A percentile compares a stretch with the other conserved stretches of the same genome.
These are phyloP conservation scores for Austroboletus niveus DNA, from an alignment of 1,284 basidiomycete species.

Conservation along the genomic window DNA sequence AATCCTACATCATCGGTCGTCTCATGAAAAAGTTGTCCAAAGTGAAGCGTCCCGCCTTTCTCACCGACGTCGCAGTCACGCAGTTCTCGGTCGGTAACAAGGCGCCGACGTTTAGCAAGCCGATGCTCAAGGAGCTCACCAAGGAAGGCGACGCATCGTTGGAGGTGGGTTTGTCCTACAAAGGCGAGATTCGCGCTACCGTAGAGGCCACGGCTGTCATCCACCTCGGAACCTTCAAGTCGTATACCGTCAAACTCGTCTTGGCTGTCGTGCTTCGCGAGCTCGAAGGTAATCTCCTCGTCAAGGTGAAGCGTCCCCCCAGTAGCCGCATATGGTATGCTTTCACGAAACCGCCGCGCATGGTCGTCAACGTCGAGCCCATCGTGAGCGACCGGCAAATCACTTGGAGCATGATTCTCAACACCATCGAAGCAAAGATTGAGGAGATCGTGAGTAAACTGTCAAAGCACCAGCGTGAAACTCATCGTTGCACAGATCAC, in stretches of 20 bases:
- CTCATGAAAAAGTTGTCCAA: constrained; percentile 94
- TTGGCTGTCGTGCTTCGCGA: constrained; percentile 85
- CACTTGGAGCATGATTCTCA: constrained; percentile 89
- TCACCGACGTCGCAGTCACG: constrained; percentile 83
- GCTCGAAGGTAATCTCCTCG: constrained; percentile 86
- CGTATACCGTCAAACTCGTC: constrained; percentile 86
- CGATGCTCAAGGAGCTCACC: constrained; percentile 96
- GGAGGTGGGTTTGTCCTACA: constrained; percentile 82
- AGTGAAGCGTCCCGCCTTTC: constrained; percentile 84
- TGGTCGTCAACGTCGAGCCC: constrained; percentile 89
- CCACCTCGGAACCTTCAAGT: constrained; percentile 80
- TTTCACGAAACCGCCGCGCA: constrained; percentile 89
- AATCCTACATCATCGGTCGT: constrained; percentile 81
- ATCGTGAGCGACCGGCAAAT: constrained; percentile 91
- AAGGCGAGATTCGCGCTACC: constrained; percentile 86
- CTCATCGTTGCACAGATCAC: constrained; percentile 56
- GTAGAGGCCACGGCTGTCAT: constrained; percentile 88
- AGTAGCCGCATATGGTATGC: constrained; percentile 97
- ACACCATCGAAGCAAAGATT: constrained; percentile 85
- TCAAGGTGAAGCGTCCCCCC: constrained; percentile 94
- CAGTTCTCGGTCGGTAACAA: constrained; percentile 88
- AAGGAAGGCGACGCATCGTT: constrained; percentile 89
- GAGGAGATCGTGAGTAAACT: constrained; percentile 77
- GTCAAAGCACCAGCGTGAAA: not conserved
- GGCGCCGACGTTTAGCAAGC: constrained; percentile 85